phyloP scores from a whole-genome alignment of 2,329 filamentous ascomycete species.

The Aspergillus nomiae region DNA sequence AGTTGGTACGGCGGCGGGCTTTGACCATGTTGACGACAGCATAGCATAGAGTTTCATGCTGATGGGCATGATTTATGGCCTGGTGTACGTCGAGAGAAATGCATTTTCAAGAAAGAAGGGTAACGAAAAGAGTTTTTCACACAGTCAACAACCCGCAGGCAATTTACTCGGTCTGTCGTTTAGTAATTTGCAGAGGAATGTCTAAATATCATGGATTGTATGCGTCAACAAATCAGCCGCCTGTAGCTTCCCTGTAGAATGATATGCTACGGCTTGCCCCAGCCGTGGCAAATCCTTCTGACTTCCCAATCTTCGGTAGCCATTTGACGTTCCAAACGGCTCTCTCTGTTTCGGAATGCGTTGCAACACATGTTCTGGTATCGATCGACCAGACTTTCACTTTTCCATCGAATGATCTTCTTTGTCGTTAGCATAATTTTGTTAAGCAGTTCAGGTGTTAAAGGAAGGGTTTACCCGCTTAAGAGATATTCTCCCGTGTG shows the following conservation, averaged over 20 bases:
- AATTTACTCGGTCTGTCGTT: not conserved
- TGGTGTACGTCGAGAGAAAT: not conserved
- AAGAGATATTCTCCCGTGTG: slow-evolving; percentile 88
- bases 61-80: not conserved
- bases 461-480: slow-evolving; percentile 62
- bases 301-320: slow-evolving; percentile 68
- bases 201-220: not conserved
- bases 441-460: not conserved
- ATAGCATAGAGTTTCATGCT: not conserved
- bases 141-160: not conserved
- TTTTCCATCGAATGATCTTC: slow-evolving; percentile 81
- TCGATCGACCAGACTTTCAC: slow-evolving; percentile 96
- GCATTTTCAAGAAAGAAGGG: not conserved
- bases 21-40: not conserved
- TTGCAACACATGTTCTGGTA: slow-evolving; percentile 80
- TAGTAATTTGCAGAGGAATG: not conserved
- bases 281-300: slow-evolving; percentile 74
- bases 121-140: not conserved
- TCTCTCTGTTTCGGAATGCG: slow-evolving; percentile 87
- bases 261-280: slow-evolving; percentile 75
- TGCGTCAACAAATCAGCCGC: slow-evolving; percentile 35
- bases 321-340: slow-evolving; percentile 82
- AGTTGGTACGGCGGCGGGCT: no score
- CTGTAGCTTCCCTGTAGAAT: slow-evolving; percentile 84
- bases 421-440: slow-evolving; percentile 14